Base-by-base conservation (phyloP, 139 green algal species). In the Tetratostichococcus sp. region DNA sequence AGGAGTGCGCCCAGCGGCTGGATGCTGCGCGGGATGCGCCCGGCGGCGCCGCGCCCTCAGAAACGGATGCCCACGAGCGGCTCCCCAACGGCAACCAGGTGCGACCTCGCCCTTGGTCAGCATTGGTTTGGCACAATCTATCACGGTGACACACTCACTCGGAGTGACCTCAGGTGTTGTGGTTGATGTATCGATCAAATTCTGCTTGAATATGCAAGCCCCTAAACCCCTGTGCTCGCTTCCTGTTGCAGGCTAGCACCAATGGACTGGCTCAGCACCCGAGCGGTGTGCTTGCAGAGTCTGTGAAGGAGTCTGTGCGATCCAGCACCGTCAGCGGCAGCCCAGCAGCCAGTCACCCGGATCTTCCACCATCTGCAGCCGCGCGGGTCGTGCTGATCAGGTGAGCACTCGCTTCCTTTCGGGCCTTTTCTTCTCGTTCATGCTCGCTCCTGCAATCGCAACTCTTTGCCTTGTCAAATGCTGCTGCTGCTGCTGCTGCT, bases 1-100 rank as follows among this genome's bases (percentile, higher is more conserved):
- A 69, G 35, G 69, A 80, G 69, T 43, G 75, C 69, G 26, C 6
- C 0, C 67, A 67, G 5, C 19, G 28, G 2, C 11, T 80, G 35
- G 70, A 70, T 1, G 62, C 34, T 30, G 30, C 76, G 59, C 35
- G 34, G 28, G 69, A 34, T 35, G 39, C 39, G 11, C 50, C 14
- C 19, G 19, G 17, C 50, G 19, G 50, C 19, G 50, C 50, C 2
- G 19, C 50, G 50, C 2, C 19, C 50, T 62, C 50, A 8, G 50
- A 62, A 6, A 11, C 39, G 2, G 50, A 23, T 17, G 50, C 14
- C 50, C 50, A 62, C 50, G 50, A 62, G 11, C 14, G 50, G 14
- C 50, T n/a, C 11, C 50, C 50, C 11, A 26, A 62, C 50, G 50
- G 50, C 50, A 25, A 62, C 50, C 50, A 25, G 50, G 50, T 11